Evolutionary conservation across 805 yeast species (phyloP).

Genomic region (Starmerella sirachaensis): DNA sequence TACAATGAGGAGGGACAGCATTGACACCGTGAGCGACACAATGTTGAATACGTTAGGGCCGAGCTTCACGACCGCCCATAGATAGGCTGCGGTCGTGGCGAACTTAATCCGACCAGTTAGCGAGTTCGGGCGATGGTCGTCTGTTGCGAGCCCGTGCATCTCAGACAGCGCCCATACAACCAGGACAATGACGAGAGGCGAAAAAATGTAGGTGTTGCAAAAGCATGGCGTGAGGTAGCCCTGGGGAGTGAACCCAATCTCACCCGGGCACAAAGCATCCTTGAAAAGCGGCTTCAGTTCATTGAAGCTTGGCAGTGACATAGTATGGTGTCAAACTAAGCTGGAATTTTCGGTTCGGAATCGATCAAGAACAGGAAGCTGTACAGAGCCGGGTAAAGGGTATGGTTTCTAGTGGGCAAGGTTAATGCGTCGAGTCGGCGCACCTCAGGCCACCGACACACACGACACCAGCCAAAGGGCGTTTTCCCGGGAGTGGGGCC

Average conservation of each 20-base stretch:
- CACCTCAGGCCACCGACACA: no score
- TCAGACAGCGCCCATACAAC: constrained; percentile 16
- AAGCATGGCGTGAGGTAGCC: constrained; percentile 22
- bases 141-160: constrained; percentile 11
- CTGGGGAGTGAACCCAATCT: constrained; percentile 17
- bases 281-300: constrained; percentile 5
- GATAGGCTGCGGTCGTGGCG: constrained; percentile 15
- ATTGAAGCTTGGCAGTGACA: background rate
- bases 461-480: no score
- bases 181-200: constrained; percentile 17
- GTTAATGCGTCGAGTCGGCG: no score
- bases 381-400: no score
- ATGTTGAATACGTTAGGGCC: constrained; percentile 22
- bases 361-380: no score
- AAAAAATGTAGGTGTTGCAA: constrained; percentile 21
- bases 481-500: no score
- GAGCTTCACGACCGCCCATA: constrained; percentile 5
- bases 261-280: constrained; percentile 19
- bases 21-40: constrained; percentile 13
- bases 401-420: no score
- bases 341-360: background rate
- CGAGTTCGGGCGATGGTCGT: constrained; percentile 15
- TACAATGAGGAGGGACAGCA: constrained; percentile 13
- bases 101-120: constrained; percentile 18
- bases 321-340: background rate